Percentiles rank a stretch among this genome's conserved stretches.
These are phyloP conservation scores for Kwoniella botswanensis DNA, from an alignment of 768 basidiomycete species.

Conservation along the genomic window DNA sequence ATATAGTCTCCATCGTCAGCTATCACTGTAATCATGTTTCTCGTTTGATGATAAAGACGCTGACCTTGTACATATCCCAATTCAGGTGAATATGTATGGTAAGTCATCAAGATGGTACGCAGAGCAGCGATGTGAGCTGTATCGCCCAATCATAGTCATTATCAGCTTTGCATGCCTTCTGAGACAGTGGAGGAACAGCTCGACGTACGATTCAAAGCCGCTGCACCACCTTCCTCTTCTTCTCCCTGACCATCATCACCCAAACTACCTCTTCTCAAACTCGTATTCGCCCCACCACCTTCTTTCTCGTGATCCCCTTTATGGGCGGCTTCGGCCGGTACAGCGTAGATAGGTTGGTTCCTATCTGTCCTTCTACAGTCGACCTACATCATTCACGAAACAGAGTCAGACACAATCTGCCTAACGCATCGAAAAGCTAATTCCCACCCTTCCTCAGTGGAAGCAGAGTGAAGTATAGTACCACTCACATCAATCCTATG, in stretches of 20 bases:
- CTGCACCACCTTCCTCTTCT: conserved; percentile 55
- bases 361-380: conserved; percentile 96
- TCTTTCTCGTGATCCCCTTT: conserved; percentile 64
- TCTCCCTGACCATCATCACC: conserved; percentile 31
- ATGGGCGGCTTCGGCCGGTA: conserved; percentile 39
- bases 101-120: conserved; percentile 79
- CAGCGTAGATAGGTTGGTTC: conserved; percentile 83
- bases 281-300: conserved; percentile 54
- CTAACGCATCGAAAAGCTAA: no score
- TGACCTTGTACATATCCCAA: conserved; percentile 87
- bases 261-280: conserved; percentile 2
- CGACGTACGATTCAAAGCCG: conserved; percentile 53
- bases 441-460: no score
- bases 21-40: not conserved
- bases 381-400: conserved; percentile 65
- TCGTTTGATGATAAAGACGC: not conserved
- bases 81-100: conserved; percentile 56
- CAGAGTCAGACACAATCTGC: not conserved
- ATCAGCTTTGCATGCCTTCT: conserved; percentile 23
- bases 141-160: not conserved
- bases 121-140: conserved; percentile 79
- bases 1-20: not conserved
- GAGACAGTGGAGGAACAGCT: not conserved
- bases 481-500: conserved; percentile 56
- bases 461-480: not conserved